Evolutionary conservation across 2,329 filamentous ascomycete genomes (phyloP), one percentile per base, ranked within the genome.

Genomic region (Thielaviopsis euricoi): DNA sequence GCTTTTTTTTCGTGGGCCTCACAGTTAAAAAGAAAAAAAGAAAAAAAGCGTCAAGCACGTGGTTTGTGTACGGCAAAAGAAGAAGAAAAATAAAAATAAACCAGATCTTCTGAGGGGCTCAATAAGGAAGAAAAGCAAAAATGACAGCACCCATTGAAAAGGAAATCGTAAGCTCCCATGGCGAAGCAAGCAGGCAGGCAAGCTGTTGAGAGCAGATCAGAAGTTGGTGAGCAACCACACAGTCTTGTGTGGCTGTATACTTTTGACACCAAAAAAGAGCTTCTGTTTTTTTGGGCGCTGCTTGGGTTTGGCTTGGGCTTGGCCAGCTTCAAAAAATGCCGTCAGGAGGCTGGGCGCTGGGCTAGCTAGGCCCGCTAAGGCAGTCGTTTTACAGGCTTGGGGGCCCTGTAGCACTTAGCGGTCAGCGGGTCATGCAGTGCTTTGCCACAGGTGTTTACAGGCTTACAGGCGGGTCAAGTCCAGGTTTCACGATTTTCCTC

Each of bases 31-130:
- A 50, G 43, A 48, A 48, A 21, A n/a, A 21, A 3, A n/a, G n/a
- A 48, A 10, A 7, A 48, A 13, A 33, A 50, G 43, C 53, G 26
- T 55, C 53, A 48, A 55, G 55, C 55, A 57, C 55, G 49, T 53
- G 52, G 52, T 37, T 53, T 53, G 25, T 37, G 52, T 29, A 53
- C 29, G 37, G 43, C 43, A 48, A 48, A 21, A n/a, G 21, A 3
- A n/a, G n/a, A 48, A 10, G 6, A 48, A 13, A 48, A 17, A 9
- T 4, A 43, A 17, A 43, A 33, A 12, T 6, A 43, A 43, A 15
- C n/a, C 15, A 4, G 13, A 17, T 48, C 21, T 48, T 48, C 19
- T 48, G 43, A 48, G 43, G 43, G 43, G 43, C 43, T 48, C 7
- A 17, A 19, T 48, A 6, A 1, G 37, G 15, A 19, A 48, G 43